Conservation (phyloP, 1,139 yeast species). For the Debaryomyces subglobosus region DNA sequence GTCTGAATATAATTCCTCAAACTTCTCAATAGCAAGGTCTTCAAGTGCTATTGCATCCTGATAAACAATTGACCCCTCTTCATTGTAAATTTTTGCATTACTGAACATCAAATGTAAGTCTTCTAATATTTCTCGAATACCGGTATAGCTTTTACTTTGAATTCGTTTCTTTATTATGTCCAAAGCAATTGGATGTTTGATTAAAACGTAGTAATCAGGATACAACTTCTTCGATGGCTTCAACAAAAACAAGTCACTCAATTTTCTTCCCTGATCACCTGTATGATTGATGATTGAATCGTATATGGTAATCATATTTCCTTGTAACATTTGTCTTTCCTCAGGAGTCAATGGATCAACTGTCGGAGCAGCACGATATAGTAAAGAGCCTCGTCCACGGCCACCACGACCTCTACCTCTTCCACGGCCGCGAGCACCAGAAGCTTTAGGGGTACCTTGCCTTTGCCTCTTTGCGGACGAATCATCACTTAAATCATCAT, state of each 20-base stretch:
- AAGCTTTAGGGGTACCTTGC: constrained; percentile 30
- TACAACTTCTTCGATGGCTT: constrained; percentile 74
- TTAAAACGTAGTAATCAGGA: constrained; percentile 85
- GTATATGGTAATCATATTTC: constrained; percentile 45
- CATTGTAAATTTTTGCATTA: constrained; percentile 86
- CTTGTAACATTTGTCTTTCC: constrained; percentile 46
- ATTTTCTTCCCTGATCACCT: constrained; percentile 44
- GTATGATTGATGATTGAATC: constrained; percentile 46
- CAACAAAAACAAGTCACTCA: constrained; percentile 65
- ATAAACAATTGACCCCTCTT: constrained; percentile 83
- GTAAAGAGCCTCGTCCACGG: constrained; percentile 31
- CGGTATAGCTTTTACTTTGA: constrained; percentile 52
- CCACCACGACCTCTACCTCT: constrained; percentile 29
- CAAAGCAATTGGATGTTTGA: constrained; percentile 80
- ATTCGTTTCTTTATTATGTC: constrained; percentile 67
- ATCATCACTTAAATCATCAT: constrained; percentile 16
- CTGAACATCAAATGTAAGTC: constrained; percentile 78
- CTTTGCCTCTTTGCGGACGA: constrained; percentile 28
- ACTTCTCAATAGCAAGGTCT: constrained; percentile 41
- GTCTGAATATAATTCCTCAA: constrained; percentile 28
- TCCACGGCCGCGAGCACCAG: constrained; percentile 21
- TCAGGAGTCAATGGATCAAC: constrained; percentile 44
- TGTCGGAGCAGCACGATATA: constrained; percentile 39
- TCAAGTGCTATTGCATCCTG: constrained; percentile 76
- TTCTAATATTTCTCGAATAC: constrained; percentile 62